phyloP scores from a whole-genome alignment of 108 stramenopile species.

The Aureococcus anophagefferens region DNA sequence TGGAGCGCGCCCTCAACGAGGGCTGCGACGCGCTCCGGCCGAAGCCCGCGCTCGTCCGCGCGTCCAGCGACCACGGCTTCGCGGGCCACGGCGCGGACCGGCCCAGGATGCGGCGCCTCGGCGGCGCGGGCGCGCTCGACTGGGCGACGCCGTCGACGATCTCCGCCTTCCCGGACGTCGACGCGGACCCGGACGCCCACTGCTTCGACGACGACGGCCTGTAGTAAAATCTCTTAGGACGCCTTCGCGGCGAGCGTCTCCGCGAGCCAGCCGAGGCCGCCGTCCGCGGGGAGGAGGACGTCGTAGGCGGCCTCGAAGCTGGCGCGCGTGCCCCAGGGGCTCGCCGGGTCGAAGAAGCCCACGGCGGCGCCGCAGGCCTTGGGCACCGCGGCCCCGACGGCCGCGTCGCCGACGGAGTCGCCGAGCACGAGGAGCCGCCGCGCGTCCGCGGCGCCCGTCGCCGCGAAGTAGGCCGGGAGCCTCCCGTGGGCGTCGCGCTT shows the following conservation, averaged over 20 bases:
- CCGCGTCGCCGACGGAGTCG: not conserved
- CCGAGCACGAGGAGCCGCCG: not conserved
- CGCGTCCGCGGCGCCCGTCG: not conserved
- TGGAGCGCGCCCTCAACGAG: not conserved
- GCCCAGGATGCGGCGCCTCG: not conserved
- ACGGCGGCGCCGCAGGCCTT: not conserved
- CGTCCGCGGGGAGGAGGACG: not conserved
- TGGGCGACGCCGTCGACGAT: not conserved
- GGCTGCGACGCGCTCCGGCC: not conserved
- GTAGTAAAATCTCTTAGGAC: not conserved
- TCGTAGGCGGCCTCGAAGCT: not conserved
- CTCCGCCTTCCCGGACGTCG: not conserved
- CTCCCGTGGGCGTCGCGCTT: not conserved
- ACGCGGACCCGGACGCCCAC: not conserved
- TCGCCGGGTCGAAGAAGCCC: not conserved
- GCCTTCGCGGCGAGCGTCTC: no score
- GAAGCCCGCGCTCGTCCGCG: no score
- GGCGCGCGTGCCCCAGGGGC: not conserved
- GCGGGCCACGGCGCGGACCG: no score
- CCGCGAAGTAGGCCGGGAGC: not conserved
- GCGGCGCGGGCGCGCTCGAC: not conserved
- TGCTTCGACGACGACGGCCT: not conserved
- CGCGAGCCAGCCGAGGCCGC: not conserved
- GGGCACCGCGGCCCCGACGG: not conserved
- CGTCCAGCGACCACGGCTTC: no score